These are phyloP conservation scores for Terfezia boudieri DNA, from an alignment of 495 filamentous ascomycete genomes.

Conservation along the genomic window DNA sequence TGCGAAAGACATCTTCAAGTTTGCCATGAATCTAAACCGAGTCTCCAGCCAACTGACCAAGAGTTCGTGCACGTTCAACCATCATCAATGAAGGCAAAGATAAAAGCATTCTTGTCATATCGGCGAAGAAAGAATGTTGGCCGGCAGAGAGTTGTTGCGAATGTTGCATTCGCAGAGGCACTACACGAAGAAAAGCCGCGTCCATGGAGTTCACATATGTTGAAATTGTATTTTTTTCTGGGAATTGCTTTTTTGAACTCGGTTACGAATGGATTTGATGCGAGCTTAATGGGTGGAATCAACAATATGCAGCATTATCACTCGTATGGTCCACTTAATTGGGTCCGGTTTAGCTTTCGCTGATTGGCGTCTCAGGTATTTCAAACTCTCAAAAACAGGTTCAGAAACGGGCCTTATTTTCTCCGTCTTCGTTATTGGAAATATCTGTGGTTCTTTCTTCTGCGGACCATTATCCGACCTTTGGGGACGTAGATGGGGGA, in stretches of 20 bases:
- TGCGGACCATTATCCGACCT: conserved; percentile 27
- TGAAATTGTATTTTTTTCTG: conserved; percentile 15
- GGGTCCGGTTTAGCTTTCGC: not conserved
- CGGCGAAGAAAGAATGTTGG: not conserved
- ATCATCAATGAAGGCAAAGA: too few relatives aligned
- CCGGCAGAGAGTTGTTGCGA: not conserved
- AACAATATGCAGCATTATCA: conserved; percentile 26
- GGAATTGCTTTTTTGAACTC: conserved; percentile 13
- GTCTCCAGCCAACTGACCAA: too few relatives aligned
- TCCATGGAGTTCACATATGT: conserved; percentile 22
- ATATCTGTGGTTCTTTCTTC: conserved; percentile 28
- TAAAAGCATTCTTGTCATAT: too few relatives aligned
- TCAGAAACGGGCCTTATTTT: conserved; percentile 30
- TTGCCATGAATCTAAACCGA: too few relatives aligned
- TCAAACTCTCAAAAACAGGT: conserved; percentile 4
- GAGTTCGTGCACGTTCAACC: too few relatives aligned
- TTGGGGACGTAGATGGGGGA: conserved; percentile 38
- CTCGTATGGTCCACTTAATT: not conserved
- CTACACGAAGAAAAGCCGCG: conserved; percentile 3
- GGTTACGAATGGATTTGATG: conserved; percentile 16
- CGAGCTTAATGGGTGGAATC: conserved; percentile 21
- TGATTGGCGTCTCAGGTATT: too few relatives aligned
- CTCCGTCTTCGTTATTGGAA: conserved; percentile 31
- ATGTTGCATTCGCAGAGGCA: conserved; percentile 12
- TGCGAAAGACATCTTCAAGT: too few relatives aligned